Base-by-base conservation (phyloP, 495 filamentous ascomycete genomes). In the Oleoguttula mirabilis region DNA sequence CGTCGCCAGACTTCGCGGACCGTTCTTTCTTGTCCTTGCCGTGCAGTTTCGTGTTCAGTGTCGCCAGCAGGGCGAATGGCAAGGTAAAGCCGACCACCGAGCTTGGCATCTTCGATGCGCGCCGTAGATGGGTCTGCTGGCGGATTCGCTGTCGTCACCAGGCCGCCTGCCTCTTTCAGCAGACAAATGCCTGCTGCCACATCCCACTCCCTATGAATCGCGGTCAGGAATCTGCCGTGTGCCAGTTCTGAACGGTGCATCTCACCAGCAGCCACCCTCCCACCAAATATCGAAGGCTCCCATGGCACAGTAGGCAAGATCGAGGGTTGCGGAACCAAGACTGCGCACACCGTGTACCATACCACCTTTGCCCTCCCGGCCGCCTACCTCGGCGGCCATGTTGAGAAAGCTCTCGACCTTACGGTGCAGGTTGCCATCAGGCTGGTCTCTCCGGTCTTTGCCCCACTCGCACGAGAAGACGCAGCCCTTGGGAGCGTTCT, bases 401-500 rank as follows among this genome's bases (percentile, higher is more conserved):
- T 79, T 81, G 20, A 79, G 40, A 55, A 83, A 82, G 48, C 75
- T 80, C 47, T 79, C 73, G 7, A 81, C 67, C 59, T 82, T 83
- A 25, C 75, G 66, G 39, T 71, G 59, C 61, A 83, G 53, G 51
- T 79, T 82, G 6, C 78, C 73, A 12, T 73, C 75, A 0, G 64
- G 64, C 25, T 55, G 59, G 50, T 82, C 78, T 35, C 70, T 66
- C 21, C 79, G 66, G 45, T 82, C 78, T 55, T 83, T 83, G 2
- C 78, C 79, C 78, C 78, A 83, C 47, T 83, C 79, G 51, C 75
- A 82, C 2, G 70, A 66, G 54, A 83, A 77, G 17, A 80, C 63
- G 44, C 79, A 83, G n/a, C 75, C 69, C 2, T 65, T 66, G 2
- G 79, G 79, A 4, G 78, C 78, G 21, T 68, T 68, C n/a, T 54